Evolutionary conservation across 176 grass and related monocot genomes (phyloP), one percentile per base, ranked within the genome.

Genomic region (Microstegium vimineum): DNA sequence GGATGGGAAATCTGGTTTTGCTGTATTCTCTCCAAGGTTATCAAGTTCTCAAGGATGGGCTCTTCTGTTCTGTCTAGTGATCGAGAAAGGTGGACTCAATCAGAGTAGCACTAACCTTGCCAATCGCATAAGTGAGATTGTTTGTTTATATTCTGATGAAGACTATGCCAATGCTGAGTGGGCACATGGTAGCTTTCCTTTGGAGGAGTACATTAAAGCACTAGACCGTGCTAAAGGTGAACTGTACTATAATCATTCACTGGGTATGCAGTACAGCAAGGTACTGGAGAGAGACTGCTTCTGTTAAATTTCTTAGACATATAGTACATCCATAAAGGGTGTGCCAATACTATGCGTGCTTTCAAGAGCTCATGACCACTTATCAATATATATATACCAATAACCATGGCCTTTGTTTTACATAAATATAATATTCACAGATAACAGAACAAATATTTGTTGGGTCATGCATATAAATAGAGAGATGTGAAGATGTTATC

Each of bases 191-290:
- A 89, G 92, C 69, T 98, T 98, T 83, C 92, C 92, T 76, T 82
- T 93, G 69, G 95, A 98, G 82, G 95, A 98, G 82, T 98, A 98
- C 85, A 93, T 98, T 36, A 98, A 93, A 91, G 92, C 95, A 73
- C 75, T 98, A 60, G 92, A 98, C 59, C 90, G 90, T 87, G 92
- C 86, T 81, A 98, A 98, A 81, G 92, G 88, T 14, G 95, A 98
- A 88, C 73, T 98, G n/a, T 94, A 93, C 80, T 98, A 98, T 66
- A 98, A 98, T 76, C 95, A 98, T 84, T 93, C 95, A 61, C 90
- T 78, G 78, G 95, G 95, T 67, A 98, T 98, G 90, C 95, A 98
- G 73, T 98, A 91, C 54, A 94, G 88, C 82, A 98, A 93, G 95
- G 95, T 98, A 66, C 15, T 23, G 22, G 60, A 8, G n/a, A n/a